Conservation (phyloP, 371 early-diverging fungal species). For the Mucor piriformis region DNA sequence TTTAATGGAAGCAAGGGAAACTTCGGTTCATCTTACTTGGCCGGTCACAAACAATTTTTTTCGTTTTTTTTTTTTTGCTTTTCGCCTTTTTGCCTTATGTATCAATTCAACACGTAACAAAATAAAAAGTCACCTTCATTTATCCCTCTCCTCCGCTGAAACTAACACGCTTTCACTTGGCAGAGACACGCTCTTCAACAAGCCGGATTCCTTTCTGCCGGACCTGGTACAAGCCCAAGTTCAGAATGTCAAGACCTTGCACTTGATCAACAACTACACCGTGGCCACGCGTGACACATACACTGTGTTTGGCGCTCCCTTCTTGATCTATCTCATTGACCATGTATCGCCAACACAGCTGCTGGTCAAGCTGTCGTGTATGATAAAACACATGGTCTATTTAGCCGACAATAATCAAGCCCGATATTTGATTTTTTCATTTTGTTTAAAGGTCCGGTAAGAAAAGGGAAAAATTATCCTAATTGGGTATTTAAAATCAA, state of each 20-base stretch:
- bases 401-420: slow-evolving; percentile 1
- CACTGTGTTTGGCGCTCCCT: background rate
- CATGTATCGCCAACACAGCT: background rate
- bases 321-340: background rate
- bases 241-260: background rate
- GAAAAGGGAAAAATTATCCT: background rate
- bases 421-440: slow-evolving; percentile 7
- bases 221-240: background rate
- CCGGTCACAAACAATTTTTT: background rate
- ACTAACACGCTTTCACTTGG: background rate
- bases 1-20: slow-evolving; percentile 7
- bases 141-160: background rate
- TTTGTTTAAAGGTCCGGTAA: slow-evolving; percentile 17
- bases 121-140: background rate
- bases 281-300: background rate
- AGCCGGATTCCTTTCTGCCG: background rate
- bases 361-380: background rate
- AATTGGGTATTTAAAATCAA: slow-evolving; percentile 1
- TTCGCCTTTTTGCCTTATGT: background rate
- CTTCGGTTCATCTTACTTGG: slow-evolving; percentile 1
- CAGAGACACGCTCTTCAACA: background rate
- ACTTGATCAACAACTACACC: background rate
- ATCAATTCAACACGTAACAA: background rate
- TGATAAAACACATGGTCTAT: background rate
- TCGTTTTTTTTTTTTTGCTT: background rate